These are phyloP conservation scores for Pycnococcus provasolii DNA, from an alignment of 139 green algal species.

Conservation along the genomic window DNA sequence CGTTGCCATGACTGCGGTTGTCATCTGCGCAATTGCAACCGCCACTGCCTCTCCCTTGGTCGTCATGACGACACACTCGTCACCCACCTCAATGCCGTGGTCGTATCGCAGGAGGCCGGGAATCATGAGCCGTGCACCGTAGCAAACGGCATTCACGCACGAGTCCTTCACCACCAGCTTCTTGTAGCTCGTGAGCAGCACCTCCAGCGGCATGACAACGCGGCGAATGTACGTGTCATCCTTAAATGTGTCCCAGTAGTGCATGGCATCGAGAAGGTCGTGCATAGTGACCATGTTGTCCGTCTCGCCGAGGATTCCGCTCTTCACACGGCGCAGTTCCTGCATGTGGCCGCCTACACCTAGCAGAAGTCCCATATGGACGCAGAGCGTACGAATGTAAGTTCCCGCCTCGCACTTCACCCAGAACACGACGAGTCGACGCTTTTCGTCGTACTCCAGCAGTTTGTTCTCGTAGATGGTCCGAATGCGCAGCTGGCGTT, in stretches of 20 bases:
- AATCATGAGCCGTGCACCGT: slow-evolving; percentile 98
- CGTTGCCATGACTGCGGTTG: slow-evolving; percentile 83
- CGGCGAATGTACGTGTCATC: slow-evolving; percentile 87
- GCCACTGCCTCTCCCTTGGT: slow-evolving; percentile 98
- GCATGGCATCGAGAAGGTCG: slow-evolving; percentile 94
- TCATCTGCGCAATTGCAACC: slow-evolving; percentile 92
- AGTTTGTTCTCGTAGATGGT: slow-evolving; percentile 94
- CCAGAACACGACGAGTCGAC: slow-evolving; percentile 93
- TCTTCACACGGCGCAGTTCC: slow-evolving; percentile 87
- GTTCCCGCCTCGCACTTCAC: slow-evolving; percentile 91
- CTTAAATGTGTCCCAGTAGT: slow-evolving; percentile 79
- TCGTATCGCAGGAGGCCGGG: slow-evolving; percentile 84
- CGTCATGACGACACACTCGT: slow-evolving; percentile 96
- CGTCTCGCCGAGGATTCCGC: slow-evolving; percentile 87
- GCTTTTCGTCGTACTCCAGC: slow-evolving; percentile 86
- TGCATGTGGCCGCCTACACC: slow-evolving; percentile 92
- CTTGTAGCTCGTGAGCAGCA: slow-evolving; percentile 90
- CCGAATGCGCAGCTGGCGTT: slow-evolving; percentile 93
- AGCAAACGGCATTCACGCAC: slow-evolving; percentile 97
- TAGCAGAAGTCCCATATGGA: slow-evolving; percentile 92
- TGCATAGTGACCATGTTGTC: slow-evolving; percentile 99
- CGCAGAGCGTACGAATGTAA: slow-evolving; percentile 93
- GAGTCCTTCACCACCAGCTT: slow-evolving; percentile 93
- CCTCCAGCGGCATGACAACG: slow-evolving; percentile 89
- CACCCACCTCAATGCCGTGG: slow-evolving; percentile 75